Evolutionary conservation across 1,139 yeast genomes (phyloP), one percentile per base, ranked within the genome.

Genomic region (Yamadazyma mexicana): DNA sequence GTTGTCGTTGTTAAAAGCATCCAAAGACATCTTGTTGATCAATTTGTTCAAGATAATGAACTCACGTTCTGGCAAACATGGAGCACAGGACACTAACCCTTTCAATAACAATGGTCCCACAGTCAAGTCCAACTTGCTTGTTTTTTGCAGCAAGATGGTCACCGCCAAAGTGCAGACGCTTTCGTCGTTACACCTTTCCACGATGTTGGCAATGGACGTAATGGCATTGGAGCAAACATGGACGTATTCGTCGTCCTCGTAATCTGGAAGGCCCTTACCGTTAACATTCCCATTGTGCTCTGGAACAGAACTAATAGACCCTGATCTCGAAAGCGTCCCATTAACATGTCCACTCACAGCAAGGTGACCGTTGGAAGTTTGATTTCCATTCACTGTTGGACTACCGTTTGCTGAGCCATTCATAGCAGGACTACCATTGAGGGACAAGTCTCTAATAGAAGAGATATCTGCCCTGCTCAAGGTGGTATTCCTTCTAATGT

Each of bases 131-230:
- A 66, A 63, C 25, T 68, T 72, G 37, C 70, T 70, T n/a, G 81
- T 69, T 55, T 92, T 92, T 61, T 92, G 98, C 14, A 87, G 79
- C 42, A 92, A 69, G 33, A 92, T 83, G 0, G 96, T 85, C 6
- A 87, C 81, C 0, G 95, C 83, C 47, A 92, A 72, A 1, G 87
- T 82, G n/a, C 87, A 79, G 27, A 91, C 85, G 18, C 87, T 77
- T 43, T 81, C 83, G 50, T 87, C 95, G 37, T 79, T 75, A 52
- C 88, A 85, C 30, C 75, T 72, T 30, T 78, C 75, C 0, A 92
- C 81, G 36, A 91, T 77, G 37, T 82, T 83, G 37, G 82, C 77
- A n/a, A 86, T 75, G 0, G 95, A 83, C 14, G 80, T 74, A 20
- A 88, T 77, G 16, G 89, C 82, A 56, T 87, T 83, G 45, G 73